Percentiles rank a stretch among this genome's conserved stretches.
Evolutionary conservation across 345 rosid species (phyloP).

Genomic region (Zanthoxylum bungeanum): DNA sequence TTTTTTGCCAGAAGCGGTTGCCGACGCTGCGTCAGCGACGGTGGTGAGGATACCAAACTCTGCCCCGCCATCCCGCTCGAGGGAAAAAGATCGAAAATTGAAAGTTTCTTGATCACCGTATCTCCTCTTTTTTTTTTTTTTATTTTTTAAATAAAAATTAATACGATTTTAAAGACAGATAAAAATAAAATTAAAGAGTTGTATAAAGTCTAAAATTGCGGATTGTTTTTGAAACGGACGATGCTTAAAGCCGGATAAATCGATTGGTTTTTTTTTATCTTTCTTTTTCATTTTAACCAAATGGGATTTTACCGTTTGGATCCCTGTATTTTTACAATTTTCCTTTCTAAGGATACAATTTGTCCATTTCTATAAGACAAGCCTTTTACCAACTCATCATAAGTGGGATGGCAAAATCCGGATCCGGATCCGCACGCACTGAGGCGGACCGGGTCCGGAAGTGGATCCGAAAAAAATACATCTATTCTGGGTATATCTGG

Average conservation of each 20-base stretch:
- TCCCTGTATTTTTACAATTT: not conserved
- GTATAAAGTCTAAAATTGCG: not conserved
- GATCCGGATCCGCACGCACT: no score
- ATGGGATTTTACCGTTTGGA: not conserved
- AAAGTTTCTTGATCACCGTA: not conserved
- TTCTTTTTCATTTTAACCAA: no score
- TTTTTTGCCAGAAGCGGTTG: conserved; percentile 3
- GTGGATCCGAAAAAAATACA: no score
- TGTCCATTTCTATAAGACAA: not conserved
- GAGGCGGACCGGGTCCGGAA: no score
- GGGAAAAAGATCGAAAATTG: not conserved
- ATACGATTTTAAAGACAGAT: not conserved
- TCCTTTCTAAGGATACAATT: not conserved
- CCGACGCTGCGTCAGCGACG: conserved; percentile 15
- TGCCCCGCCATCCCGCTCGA: conserved; percentile 30
- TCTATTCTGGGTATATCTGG: no score
- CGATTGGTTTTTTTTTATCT: not conserved
- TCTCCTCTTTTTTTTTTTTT: not conserved
- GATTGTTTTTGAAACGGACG: not conserved
- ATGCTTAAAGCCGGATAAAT: not conserved
- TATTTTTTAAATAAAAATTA: not conserved
- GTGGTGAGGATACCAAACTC: conserved; percentile 20
- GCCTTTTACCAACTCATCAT: no score
- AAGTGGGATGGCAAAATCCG: no score
- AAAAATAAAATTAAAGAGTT: not conserved